Conservation (phyloP, 2,329 filamentous ascomycete species). For the Diplodia intermedia region DNA sequence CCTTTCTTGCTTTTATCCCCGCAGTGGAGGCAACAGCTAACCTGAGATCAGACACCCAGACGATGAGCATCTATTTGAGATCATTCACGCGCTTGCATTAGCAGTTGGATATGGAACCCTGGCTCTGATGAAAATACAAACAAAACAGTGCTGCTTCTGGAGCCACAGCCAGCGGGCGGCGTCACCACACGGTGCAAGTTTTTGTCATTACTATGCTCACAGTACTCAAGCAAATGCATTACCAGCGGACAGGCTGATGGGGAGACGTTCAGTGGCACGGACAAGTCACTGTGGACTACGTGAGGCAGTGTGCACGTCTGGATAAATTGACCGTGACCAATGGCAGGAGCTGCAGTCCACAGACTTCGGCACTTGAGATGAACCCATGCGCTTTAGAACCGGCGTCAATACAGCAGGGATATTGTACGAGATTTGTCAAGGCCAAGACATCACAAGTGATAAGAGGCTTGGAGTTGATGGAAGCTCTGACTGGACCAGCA, state of each 20-base stretch:
- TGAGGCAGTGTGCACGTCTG: background rate
- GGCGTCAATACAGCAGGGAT: background rate
- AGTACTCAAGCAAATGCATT: background rate
- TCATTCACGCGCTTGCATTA: background rate
- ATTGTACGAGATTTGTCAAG: background rate
- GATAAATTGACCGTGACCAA: background rate
- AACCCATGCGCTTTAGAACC: background rate
- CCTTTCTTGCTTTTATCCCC: background rate
- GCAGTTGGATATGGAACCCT: background rate
- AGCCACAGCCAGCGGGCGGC: background rate
- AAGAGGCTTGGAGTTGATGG: slow-evolving; percentile 1
- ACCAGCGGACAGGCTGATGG: background rate
- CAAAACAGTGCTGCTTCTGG: background rate
- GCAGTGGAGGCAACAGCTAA: background rate
- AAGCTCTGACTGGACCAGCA: background rate
- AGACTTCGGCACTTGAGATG: background rate
- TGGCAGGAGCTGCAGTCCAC: background rate
- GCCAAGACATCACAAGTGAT: background rate
- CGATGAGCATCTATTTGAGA: background rate
- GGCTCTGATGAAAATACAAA: background rate
- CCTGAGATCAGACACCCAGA: background rate
- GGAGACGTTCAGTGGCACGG: background rate
- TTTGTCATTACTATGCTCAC: background rate
- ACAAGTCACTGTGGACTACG: background rate
- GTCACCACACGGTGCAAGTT: background rate